Evolutionary conservation across 2,329 filamentous ascomycete genomes (phyloP).

Genomic region (Colletotrichum theobromicola): DNA sequence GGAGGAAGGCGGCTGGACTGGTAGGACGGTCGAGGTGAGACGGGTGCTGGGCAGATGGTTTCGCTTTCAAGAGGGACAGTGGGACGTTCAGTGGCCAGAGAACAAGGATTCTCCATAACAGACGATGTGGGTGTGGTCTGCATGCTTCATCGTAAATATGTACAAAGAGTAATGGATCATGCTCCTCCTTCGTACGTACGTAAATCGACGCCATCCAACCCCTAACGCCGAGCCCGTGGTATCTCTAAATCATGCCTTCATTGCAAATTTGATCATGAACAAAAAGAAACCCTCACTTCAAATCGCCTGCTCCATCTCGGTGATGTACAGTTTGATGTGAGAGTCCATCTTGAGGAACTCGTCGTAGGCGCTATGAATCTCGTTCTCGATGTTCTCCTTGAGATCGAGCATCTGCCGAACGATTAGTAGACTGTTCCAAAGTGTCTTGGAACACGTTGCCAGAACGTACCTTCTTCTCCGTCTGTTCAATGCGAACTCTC

Average conservation of each 20-base stretch:
- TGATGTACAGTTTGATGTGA: conserved; percentile 97
- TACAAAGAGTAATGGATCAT: not conserved
- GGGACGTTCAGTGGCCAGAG: conserved; percentile 27
- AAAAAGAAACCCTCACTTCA: conserved; percentile 19
- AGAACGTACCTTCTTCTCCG: conserved; percentile 88
- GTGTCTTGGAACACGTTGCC: not conserved
- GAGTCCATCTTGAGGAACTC: conserved; percentile 98
- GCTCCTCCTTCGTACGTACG: not conserved
- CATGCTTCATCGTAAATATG: not conserved
- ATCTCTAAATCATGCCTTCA: conserved; percentile 28
- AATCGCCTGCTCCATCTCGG: conserved; percentile 95
- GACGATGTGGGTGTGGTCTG: not conserved
- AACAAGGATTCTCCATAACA: not conserved
- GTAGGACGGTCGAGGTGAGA: conserved; percentile 61
- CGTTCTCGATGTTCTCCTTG: conserved; percentile 96
- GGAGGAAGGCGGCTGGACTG: conserved; percentile 60
- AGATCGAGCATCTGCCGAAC: conserved; percentile 87
- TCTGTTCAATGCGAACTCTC: conserved; percentile 94
- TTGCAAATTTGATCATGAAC: not conserved
- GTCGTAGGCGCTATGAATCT: conserved; percentile 87
- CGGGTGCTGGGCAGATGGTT: conserved; percentile 72
- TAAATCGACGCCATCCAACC: conserved; percentile 18
- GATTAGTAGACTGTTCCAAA: conserved; percentile 15
- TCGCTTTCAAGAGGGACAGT: conserved; percentile 47
- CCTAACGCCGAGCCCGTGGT: conserved; percentile 47